Evolutionary conservation across 345 rosid genomes (phyloP).

Genomic region (Pugionium cornutum): DNA sequence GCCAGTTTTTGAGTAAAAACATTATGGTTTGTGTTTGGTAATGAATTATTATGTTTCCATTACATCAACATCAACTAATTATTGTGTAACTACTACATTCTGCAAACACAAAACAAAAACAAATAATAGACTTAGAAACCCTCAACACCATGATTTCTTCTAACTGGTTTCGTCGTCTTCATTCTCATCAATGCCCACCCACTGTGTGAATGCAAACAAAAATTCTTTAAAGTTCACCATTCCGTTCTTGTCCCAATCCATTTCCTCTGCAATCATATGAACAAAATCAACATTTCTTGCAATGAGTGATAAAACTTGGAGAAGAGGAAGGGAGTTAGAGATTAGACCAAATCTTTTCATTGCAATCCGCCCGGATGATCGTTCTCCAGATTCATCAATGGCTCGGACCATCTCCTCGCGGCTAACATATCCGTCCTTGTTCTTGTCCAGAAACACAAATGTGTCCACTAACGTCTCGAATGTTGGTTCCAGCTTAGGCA

Average conservation of each 20-base stretch:
- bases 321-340: not conserved
- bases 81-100: not conserved
- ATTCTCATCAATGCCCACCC: conserved; percentile 81
- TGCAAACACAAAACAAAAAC: too few relatives aligned
- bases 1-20: conserved; percentile 22
- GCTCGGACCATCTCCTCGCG: conserved; percentile 87
- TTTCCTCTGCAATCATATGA: conserved; percentile 71
- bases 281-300: not conserved
- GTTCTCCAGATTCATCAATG: conserved; percentile 86
- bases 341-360: conserved; percentile 83
- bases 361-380: conserved; percentile 82
- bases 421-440: conserved; percentile 88
- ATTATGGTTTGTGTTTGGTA: conserved; percentile 25
- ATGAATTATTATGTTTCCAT: conserved; percentile 26
- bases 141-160: not conserved
- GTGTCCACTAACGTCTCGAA: conserved; percentile 84
- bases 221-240: conserved; percentile 88
- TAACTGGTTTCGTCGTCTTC: conserved; percentile 49
- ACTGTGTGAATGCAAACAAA: conserved; percentile 82
- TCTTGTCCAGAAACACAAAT: conserved; percentile 84
- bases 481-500: conserved; percentile 79
- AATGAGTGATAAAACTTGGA: too few relatives aligned
- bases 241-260: conserved; percentile 99
- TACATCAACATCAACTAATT: conserved; percentile 28
- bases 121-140: conserved; percentile 5